Base-by-base conservation (phyloP, 2,329 filamentous ascomycete species). In the Ceratocystis destructans region DNA sequence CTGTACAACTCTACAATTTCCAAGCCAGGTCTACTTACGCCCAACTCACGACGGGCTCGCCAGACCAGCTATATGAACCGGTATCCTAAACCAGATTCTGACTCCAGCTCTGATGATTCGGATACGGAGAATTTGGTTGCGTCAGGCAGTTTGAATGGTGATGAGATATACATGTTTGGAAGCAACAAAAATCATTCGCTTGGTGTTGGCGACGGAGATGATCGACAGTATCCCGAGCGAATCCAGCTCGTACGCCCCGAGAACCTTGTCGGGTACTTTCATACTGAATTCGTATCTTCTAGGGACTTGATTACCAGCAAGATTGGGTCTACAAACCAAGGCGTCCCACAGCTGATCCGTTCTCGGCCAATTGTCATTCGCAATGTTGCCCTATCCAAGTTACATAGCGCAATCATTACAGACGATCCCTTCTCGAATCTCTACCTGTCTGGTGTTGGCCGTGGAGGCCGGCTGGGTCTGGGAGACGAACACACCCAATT, bases 151-250 rank as follows among this genome's bases (percentile, higher is more conserved):
- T 17, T 64, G 2, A 63, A 64, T 28, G 93, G 90, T 7, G 90
- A 96, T 71, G 94, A 99, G 73, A 78, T 96, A 0, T 97, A 90
- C 72, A 87, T 90, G 0, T 96, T 97, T 75, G 94, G 94, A 62
- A 97, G 92, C 76, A 99, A 96, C 76, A 95, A 94, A 73, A 99
- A 99, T 71, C 77, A 96, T 8, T 94, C 89, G 0, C 82, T 99
- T 25, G 94, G 94, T 1, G 87, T 97, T 68, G 92, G 92, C n/a
- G 92, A 99, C 73, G 88, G 95, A 72, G 91, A 96, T 73, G 93
- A 99, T 73, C 86, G 94, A 2, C 92, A 97, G 70, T 96, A 88
- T 71, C 94, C 94, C 0, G 94, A 97, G 74, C 87, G 90, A 8
- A 85, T 96, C 10, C 78, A 81, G 41, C 75, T 97, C 44, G 83